Evolutionary conservation across 1,284 basidiomycete genomes (phyloP).

Genomic region (Somion occarium): DNA sequence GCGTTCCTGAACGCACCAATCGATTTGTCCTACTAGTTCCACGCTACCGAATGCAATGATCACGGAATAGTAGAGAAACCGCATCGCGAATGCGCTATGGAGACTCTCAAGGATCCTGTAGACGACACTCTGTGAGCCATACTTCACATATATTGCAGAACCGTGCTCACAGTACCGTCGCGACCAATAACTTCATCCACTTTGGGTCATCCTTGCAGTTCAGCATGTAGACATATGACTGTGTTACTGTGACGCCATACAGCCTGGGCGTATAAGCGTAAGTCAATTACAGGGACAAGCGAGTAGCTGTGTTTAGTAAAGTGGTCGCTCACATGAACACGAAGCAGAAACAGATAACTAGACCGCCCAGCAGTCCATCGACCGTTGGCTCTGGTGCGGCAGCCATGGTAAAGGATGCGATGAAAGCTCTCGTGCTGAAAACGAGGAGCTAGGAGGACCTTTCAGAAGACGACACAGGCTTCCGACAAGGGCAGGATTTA

Average conservation of each 20-base stretch:
- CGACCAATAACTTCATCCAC: background rate
- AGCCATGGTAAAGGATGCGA: background rate
- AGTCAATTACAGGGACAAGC: too few relatives aligned
- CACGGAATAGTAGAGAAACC: background rate
- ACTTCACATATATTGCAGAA: background rate
- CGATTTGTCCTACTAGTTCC: background rate
- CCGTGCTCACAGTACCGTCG: background rate
- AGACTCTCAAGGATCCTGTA: constrained; percentile 2
- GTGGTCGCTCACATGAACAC: background rate
- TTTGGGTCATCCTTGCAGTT: background rate
- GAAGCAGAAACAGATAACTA: constrained; percentile 2
- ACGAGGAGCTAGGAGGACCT: background rate
- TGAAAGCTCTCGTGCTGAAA: background rate
- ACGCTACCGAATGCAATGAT: background rate
- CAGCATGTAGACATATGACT: constrained; percentile 3
- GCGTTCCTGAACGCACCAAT: background rate
- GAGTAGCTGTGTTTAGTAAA: background rate
- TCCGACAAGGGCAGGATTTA: too few relatives aligned
- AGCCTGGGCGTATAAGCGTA: background rate
- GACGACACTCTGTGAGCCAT: background rate
- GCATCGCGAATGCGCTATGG: constrained; percentile 3
- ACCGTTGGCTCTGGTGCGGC: background rate
- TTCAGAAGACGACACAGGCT: background rate
- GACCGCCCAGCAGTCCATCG: constrained; percentile 1
- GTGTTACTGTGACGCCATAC: constrained; percentile 3